Evolutionary conservation across 352 stramenopile species (phyloP).

Genomic region (Albugo candida): DNA sequence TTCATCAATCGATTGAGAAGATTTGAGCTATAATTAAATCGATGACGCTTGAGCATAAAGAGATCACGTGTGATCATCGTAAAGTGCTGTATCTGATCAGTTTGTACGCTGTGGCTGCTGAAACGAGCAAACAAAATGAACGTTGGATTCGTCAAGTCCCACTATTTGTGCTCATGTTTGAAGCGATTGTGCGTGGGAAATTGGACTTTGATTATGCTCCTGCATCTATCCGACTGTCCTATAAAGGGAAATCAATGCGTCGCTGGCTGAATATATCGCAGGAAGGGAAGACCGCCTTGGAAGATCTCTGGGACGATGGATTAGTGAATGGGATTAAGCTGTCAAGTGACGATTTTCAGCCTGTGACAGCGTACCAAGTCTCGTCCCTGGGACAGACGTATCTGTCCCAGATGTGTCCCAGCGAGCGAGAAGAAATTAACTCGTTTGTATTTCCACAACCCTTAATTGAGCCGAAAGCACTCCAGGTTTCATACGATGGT

Average conservation of each 20-base stretch:
- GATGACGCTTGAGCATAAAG: background rate
- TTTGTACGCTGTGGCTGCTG: slow-evolving; percentile 83
- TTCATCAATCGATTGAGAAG: too few species aligned
- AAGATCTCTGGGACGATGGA: slow-evolving; percentile 86
- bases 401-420: slow-evolving; percentile 8
- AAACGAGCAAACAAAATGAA: slow-evolving; percentile 81
- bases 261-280: slow-evolving; percentile 88
- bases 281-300: slow-evolving; percentile 88
- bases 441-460: slow-evolving; percentile 33
- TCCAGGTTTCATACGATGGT: slow-evolving; percentile 37
- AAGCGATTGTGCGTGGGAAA: slow-evolving; percentile 86
- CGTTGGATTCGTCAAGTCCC: slow-evolving; percentile 91
- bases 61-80: slow-evolving; percentile 90
- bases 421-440: slow-evolving; percentile 33
- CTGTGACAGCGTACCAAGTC: slow-evolving; percentile 92
- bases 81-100: slow-evolving; percentile 91
- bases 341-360: slow-evolving; percentile 85
- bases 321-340: slow-evolving; percentile 89
- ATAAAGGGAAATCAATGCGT: slow-evolving; percentile 62
- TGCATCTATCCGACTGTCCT: slow-evolving; percentile 85
- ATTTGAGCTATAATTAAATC: too few species aligned
- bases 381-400: slow-evolving; percentile 76
- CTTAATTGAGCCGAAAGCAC: slow-evolving; percentile 20
- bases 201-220: slow-evolving; percentile 96
- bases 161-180: slow-evolving; percentile 92